Base-by-base conservation (phyloP, 768 basidiomycete species). In the Russula earlei region DNA sequence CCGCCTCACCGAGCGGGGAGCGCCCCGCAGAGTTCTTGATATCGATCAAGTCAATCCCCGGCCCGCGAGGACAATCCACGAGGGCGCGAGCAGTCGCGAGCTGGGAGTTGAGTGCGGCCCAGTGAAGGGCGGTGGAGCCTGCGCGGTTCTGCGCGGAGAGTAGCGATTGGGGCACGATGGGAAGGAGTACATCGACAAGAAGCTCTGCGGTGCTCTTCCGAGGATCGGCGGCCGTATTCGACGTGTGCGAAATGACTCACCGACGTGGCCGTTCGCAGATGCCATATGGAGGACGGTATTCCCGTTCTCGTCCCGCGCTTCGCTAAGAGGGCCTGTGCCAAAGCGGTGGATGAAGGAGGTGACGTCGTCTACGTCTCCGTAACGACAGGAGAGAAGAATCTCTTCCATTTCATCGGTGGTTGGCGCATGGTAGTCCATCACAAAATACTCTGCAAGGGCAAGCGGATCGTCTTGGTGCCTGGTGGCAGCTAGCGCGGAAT, bases 201-300 rank as follows among this genome's bases (percentile, higher is more conserved):
- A 90, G 67, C 61, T 92, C 92, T 95, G 71, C 48, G 63, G 58
- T 53, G 60, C 64, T 66, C 78, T 81, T 78, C 69, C 68, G 70
- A 66, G 70, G 64, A 71, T 79, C 69, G 75, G 75, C 25, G 24
- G 20, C 6, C 29, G 60, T n/a, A n/a, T 43, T 34, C n/a, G 40
- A 19, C n/a, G n/a, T n/a, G n/a, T n/a, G n/a, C n/a, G n/a, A n/a
- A n/a, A n/a, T 7, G 14, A 38, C 75, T 72, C 64, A 94, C 93
- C 90, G 71, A 74, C 63, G 74, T 96, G 93, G 0, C 93, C 93
- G 69, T 97, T 96, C 1, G 79, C 93, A 54, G 81, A 83, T 14
- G 79, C 75, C 92, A 95, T 95, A 68, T 96, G 93, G 37, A 96
- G 71, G 38, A 83, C 71, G 2, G 78, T 82, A 72, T 92, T 96